Evolutionary conservation across 306 rosid genomes (phyloP), one percentile per base, ranked within the genome.

Genomic region (Cotoneaster glaucophyllus): DNA sequence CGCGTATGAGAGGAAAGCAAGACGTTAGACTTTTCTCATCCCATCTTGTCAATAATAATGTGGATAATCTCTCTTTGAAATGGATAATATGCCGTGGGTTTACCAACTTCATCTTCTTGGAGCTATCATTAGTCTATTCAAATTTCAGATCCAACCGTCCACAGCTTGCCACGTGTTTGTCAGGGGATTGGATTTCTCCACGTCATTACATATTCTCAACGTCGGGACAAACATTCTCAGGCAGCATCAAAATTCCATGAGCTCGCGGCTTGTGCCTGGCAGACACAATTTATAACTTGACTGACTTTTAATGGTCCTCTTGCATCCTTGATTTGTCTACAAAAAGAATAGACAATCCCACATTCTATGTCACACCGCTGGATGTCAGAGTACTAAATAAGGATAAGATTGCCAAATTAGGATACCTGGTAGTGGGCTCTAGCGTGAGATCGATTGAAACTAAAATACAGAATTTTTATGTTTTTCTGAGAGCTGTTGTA

Each of bases 381-480:
- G 52, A 45, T 45, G 18, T 14, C 18, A 45, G 0, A 45, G 14
- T 13, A 45, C 19, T 48, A 48, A 48, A 48, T 48, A 48, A 48
- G 54, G 3, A 0, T 5, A 6, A 2, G 54, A 48, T 15, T 48
- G 54, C 17, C 21, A 48, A 15, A 48, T 48, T 48, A 2, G 53
- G 21, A 0, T 15, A 15, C 0, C 3, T 15, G 1, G 4, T 1
- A 0, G 2, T 48, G 53, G 44, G 21, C 0, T 1, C 8, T 48
- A 45, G 1, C 19, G 8, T 48, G 53, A 48, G 2, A 5, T 48
- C 6, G 19, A 15, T 48, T 48, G 54, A 2, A 1, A 15, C 3
- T 5, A 15, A 15, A 48, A 48, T 15, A 5, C 21, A 15, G 8
- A 48, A 5, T 6, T 10, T 41, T 41, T 41, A 2, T 41, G 12